Conservation (phyloP, 192 early-diverging fungal species). For the Thamnidium elegans region DNA sequence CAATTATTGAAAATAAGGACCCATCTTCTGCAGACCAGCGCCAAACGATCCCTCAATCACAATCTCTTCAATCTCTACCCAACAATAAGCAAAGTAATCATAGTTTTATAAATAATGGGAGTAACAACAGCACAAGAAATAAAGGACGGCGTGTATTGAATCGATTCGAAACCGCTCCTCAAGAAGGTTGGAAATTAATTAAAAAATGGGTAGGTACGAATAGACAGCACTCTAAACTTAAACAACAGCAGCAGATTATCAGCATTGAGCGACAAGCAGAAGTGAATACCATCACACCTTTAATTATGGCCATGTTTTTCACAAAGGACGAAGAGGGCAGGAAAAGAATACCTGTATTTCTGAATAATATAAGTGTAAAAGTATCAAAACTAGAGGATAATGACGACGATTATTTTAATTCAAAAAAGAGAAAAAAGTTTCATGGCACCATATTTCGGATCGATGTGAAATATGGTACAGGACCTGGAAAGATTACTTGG, state of each 20-base stretch:
- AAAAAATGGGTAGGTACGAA: neutral
- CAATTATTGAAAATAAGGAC: too few relatives aligned
- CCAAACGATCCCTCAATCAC: too few relatives aligned
- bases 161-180: neutral
- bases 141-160: too few relatives aligned
- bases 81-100: too few relatives aligned
- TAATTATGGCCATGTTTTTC: slow-evolving; percentile 17
- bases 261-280: slow-evolving; percentile 8
- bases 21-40: too few relatives aligned
- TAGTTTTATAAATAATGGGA: too few relatives aligned
- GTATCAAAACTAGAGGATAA: slow-evolving; percentile 1
- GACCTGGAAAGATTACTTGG: slow-evolving; percentile 20
- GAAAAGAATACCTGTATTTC: slow-evolving; percentile 23
- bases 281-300: slow-evolving; percentile 15
- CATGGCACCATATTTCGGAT: neutral
- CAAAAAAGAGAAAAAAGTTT: neutral
- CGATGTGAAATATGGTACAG: slow-evolving; percentile 9
- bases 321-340: slow-evolving; percentile 19
- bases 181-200: slow-evolving; percentile 8
- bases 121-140: too few relatives aligned
- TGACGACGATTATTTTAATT: neutral
- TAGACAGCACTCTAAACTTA: neutral
- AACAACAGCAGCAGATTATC: neutral
- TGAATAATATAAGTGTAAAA: slow-evolving; percentile 1
- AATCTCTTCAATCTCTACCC: too few relatives aligned